Base-by-base conservation (phyloP, 306 rosid species). In the Cucurbita pepo region DNA sequence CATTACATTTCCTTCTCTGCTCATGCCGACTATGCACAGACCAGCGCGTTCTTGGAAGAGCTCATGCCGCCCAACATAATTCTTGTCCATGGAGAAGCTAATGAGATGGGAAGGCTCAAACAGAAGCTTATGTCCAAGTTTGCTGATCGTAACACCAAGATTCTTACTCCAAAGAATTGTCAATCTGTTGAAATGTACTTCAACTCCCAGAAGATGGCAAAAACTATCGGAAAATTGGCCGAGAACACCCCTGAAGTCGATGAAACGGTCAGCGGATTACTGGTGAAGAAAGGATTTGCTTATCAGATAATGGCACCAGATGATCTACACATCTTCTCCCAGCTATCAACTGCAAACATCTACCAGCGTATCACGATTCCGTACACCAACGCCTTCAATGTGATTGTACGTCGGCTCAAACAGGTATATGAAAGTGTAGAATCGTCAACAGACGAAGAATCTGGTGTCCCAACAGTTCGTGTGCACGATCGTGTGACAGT, bases 1-100 rank as follows among this genome's bases (percentile, higher is more conserved):
- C 98, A 93, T 75, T 90, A 87, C 84, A 90, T 93, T 64, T 93
- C 98, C 54, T 90, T 93, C 83, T 88, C 98, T 43, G 98, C 98
- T 54, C 98, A 93, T 72, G 98, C 98, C 0, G 97, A 93, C 83
- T 88, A 88, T 80, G 96, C 95, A 58, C 98, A 93, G 80, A 93
- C 96, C 50, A 83, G 91, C 76, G 94, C 98, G 0, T 93, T 93
- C 83, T 76, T 93, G 77, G 98, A 90, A 76, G 98, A 93, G 84
- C 88, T 93, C 67, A 86, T 83, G 84, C 98, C 98, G 55, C 90
- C 96, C 4, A 90, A 93, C 78, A 90, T 93, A 77, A 93, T 93
- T 77, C 97, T 93, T 37, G 98, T 93, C 74, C 98, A 93, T 44
- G 98, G 97, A 73, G 97, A 87, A 81, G 96, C 97, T 63, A 90